Evolutionary conservation across 2,329 filamentous ascomycete species (phyloP).

Genomic region (Tetracladium maxilliforme): DNA sequence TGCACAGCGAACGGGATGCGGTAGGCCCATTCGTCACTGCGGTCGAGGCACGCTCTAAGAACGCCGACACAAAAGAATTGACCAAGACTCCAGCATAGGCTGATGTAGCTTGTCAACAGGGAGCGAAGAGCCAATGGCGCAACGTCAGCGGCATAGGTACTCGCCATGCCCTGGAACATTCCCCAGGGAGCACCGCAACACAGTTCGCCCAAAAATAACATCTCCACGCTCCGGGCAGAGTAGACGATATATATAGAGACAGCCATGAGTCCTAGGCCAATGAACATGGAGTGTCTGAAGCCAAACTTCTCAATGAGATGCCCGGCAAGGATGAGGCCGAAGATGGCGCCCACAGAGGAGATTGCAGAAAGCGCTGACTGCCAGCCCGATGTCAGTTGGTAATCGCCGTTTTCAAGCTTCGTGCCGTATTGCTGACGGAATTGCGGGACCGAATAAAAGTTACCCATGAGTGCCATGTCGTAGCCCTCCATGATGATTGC

Average conservation of each 20-base stretch:
- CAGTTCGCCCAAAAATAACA: slow-evolving; percentile 12
- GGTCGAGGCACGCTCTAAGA: slow-evolving; percentile 23
- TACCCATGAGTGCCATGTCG: slow-evolving; percentile 17
- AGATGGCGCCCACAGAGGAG: slow-evolving; percentile 7
- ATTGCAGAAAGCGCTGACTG: slow-evolving; percentile 14
- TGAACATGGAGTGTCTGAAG: slow-evolving; percentile 7
- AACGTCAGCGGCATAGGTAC: slow-evolving; percentile 51
- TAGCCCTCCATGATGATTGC: slow-evolving; percentile 25
- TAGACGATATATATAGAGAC: slow-evolving; percentile 9
- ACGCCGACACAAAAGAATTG: slow-evolving; percentile 30
- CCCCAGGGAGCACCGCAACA: slow-evolving; percentile 15
- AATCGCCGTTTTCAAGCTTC: slow-evolving; percentile 12
- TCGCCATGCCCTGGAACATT: slow-evolving; percentile 10
- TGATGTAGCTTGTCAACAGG: slow-evolving; percentile 17
- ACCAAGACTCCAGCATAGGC: slow-evolving; percentile 31
- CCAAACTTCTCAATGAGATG: slow-evolving; percentile 7
- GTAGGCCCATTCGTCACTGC: slow-evolving; percentile 26
- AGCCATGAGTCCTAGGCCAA: slow-evolving; percentile 1
- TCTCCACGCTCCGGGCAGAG: slow-evolving; percentile 14
- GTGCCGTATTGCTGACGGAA: slow-evolving; percentile 17
- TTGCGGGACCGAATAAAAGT: slow-evolving; percentile 18
- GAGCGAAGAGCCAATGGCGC: slow-evolving; percentile 24
- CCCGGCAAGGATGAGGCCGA: slow-evolving; percentile 8
- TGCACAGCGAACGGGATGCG: slow-evolving; percentile 28
- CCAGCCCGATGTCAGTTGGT: slow-evolving; percentile 20